Percentiles rank a stretch among this genome's conserved stretches.
phyloP scores from a whole-genome alignment of 2,329 filamentous ascomycete genomes.

The Calycina herbarum region DNA sequence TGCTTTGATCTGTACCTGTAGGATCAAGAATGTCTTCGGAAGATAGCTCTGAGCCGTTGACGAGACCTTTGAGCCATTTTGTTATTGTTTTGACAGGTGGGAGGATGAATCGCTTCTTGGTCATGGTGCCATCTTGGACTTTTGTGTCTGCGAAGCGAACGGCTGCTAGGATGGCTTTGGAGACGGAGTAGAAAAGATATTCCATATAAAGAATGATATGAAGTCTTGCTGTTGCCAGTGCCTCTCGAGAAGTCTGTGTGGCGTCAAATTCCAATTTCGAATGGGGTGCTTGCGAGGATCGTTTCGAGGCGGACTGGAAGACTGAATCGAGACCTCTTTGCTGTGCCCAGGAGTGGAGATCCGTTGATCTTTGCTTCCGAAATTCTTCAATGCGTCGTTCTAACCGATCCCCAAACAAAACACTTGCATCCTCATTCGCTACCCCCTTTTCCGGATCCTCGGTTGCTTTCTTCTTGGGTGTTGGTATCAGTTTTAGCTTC shows the following conservation, averaged over 20 bases:
- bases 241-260: constrained; percentile 24
- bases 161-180: constrained; percentile 59
- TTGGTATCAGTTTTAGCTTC: constrained; percentile 50
- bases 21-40: constrained; percentile 51
- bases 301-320: constrained; percentile 17
- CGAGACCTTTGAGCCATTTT: constrained; percentile 60
- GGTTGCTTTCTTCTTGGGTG: constrained; percentile 38
- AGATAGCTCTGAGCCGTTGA: constrained; percentile 53
- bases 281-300: constrained; percentile 32
- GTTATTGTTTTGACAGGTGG: constrained; percentile 60
- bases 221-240: constrained; percentile 49
- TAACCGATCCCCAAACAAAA: background rate
- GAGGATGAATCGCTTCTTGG: constrained; percentile 58
- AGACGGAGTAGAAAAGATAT: constrained; percentile 59
- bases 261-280: constrained; percentile 52
- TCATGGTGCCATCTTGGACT: constrained; percentile 60
- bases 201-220: constrained; percentile 70
- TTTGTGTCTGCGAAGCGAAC: constrained; percentile 64
- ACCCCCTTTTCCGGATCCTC: constrained; percentile 52
- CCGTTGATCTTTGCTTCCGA: constrained; percentile 48
- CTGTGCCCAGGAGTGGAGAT: constrained; percentile 49
- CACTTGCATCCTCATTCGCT: constrained; percentile 44
- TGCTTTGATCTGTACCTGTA: constrained; percentile 46
- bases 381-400: constrained; percentile 54
- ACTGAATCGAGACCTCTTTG: constrained; percentile 40